Percentiles rank a stretch among this genome's conserved stretches.
Evolutionary conservation across 2,329 filamentous ascomycete genomes (phyloP).

Genomic region (Akanthomyces lecanii): DNA sequence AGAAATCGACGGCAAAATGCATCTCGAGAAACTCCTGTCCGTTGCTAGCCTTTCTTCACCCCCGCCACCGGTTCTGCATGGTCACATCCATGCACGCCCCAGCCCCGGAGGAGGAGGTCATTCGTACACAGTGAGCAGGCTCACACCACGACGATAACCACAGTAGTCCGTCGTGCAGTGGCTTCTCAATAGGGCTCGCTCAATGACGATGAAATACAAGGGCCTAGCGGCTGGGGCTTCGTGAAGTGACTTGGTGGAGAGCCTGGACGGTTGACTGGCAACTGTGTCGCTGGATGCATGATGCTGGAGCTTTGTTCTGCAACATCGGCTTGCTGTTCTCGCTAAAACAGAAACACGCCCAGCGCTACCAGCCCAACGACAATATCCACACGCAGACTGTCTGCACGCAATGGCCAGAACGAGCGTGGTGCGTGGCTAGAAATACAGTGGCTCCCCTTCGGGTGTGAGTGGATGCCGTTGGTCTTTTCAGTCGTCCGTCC

Average conservation of each 20-base stretch:
- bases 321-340: not conserved
- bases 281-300: not conserved
- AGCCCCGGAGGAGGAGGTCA: not conserved
- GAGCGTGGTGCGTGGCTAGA: not conserved
- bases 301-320: not conserved
- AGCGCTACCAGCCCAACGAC: not conserved
- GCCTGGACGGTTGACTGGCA: not conserved
- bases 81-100: not conserved
- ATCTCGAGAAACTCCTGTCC: not conserved
- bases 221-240: not conserved
- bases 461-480: slow-evolving; percentile 6
- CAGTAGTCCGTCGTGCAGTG: slow-evolving; percentile 1
- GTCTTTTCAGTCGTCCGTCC: not conserved
- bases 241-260: not conserved
- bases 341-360: not conserved
- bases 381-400: not conserved
- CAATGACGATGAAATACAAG: slow-evolving; percentile 1
- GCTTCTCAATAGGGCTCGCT: not conserved
- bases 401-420: not conserved
- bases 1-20: not conserved
- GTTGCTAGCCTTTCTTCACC: not conserved
- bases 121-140: not conserved
- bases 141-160: not conserved
- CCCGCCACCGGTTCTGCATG: not conserved
- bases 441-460: not conserved